phyloP scores from a whole-genome alignment of 257 asterid genomes.

The Solanum pinnatisectum region DNA sequence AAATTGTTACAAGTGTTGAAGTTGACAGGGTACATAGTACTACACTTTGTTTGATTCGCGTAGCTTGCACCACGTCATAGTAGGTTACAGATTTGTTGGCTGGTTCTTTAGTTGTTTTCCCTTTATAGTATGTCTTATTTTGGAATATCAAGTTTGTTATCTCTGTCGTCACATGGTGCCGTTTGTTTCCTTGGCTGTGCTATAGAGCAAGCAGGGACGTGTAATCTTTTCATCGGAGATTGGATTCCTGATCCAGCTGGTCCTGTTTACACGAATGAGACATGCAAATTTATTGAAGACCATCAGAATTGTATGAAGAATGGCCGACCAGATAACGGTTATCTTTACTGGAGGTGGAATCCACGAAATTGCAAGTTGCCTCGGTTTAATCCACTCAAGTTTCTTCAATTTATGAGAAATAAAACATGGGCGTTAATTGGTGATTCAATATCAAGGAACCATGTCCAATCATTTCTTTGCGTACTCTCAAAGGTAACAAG shows the following conservation, averaged over 20 bases:
- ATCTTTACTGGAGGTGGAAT: constrained; percentile 80
- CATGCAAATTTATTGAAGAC: constrained; percentile 50
- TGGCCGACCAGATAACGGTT: constrained; percentile 60
- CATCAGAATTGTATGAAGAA: constrained; percentile 70
- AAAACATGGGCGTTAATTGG: constrained; percentile 69
- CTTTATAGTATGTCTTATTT: background rate
- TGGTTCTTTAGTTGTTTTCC: background rate
- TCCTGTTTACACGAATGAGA: constrained; percentile 59
- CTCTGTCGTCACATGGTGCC: background rate
- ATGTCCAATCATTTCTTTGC: constrained; percentile 68
- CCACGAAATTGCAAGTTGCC: constrained; percentile 58
- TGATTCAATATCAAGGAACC: constrained; percentile 79
- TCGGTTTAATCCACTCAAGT: constrained; percentile 32
- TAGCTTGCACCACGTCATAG: background rate
- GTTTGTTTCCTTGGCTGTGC: background rate
- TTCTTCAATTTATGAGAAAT: constrained; percentile 58
- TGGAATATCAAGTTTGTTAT: background rate
- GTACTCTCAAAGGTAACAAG: constrained; percentile 50
- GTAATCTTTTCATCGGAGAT: constrained; percentile 58
- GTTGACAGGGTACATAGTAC: background rate
- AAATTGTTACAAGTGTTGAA: background rate
- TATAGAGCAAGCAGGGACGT: constrained; percentile 22
- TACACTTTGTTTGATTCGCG: background rate
- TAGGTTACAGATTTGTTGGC: background rate
- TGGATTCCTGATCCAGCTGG: constrained; percentile 57